Conservation (phyloP, 2,329 filamentous ascomycete species). For the Ciborinia camelliae region DNA sequence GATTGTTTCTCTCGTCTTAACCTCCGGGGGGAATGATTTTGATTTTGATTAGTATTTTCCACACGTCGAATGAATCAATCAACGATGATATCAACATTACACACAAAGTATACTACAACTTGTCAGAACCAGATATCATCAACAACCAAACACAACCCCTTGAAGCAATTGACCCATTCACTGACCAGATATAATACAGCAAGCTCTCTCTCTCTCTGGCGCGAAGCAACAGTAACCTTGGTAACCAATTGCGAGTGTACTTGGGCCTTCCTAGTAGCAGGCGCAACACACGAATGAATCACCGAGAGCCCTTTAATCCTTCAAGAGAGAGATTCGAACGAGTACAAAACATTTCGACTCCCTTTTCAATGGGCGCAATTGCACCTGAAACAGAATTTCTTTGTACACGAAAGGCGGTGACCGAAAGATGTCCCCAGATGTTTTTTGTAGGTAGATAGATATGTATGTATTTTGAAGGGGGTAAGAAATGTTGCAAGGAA, state of each 20-base stretch:
- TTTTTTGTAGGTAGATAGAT: no score
- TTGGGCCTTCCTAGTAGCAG: slow-evolving; percentile 24
- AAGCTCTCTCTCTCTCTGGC: slow-evolving; percentile 23
- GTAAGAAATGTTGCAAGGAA: slow-evolving; percentile 10
- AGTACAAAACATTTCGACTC: slow-evolving; percentile 38
- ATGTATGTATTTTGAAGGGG: neutral
- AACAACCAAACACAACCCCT: slow-evolving; percentile 13
- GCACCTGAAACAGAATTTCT: slow-evolving; percentile 28
- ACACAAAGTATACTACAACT: slow-evolving; percentile 27
- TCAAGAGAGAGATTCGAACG: slow-evolving; percentile 36
- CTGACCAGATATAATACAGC: slow-evolving; percentile 38
- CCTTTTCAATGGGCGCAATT: slow-evolving; percentile 27
- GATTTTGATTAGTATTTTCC: neutral
- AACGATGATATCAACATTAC: slow-evolving; percentile 12
- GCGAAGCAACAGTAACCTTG: slow-evolving; percentile 27
- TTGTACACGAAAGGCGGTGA: slow-evolving; percentile 29
- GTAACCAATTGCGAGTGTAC: slow-evolving; percentile 27
- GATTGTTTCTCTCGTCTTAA: neutral
- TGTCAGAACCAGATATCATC: slow-evolving; percentile 29
- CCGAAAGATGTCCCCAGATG: slow-evolving; percentile 12
- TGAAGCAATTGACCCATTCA: slow-evolving; percentile 31
- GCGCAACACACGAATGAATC: slow-evolving; percentile 10
- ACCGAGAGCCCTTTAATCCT: slow-evolving; percentile 36
- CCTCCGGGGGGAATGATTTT: neutral
- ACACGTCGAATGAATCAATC: slow-evolving; percentile 8